A percentile compares a stretch with the other conserved stretches of the same genome.
Evolutionary conservation across 768 basidiomycete genomes (phyloP).

Genomic region (Coprinellus micaceus): DNA sequence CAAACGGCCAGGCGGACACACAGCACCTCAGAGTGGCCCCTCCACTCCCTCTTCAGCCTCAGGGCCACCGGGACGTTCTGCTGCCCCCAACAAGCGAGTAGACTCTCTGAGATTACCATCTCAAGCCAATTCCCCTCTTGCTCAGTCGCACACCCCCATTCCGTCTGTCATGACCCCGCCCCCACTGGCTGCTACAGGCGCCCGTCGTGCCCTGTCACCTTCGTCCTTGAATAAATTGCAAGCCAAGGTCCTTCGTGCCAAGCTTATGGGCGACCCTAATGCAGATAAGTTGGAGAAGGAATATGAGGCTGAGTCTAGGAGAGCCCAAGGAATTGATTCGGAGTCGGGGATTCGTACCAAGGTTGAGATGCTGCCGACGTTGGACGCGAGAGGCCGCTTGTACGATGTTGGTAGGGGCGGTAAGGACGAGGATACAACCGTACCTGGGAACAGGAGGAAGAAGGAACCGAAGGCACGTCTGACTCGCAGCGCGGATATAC

Average conservation of each 20-base stretch:
- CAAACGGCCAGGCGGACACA: constrained; percentile 67
- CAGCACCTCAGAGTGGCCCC: constrained; percentile 42
- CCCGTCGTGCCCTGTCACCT: constrained; percentile 53
- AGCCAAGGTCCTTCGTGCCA: constrained; percentile 88
- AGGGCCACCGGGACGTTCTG: constrained; percentile 30
- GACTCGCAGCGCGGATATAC: background rate
- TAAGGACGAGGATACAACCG: constrained; percentile 42
- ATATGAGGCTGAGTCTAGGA: constrained; percentile 70
- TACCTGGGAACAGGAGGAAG: constrained; percentile 74
- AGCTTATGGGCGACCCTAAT: constrained; percentile 76
- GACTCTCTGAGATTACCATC: constrained; percentile 63
- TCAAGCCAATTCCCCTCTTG: constrained; percentile 54
- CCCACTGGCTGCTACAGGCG: constrained; percentile 26
- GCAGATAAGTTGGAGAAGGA: constrained; percentile 77
- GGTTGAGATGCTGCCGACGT: constrained; percentile 83
- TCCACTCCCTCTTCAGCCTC: constrained; percentile 56
- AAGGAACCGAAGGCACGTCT: constrained; percentile 66
- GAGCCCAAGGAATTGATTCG: constrained; percentile 40
- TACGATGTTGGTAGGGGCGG: constrained; percentile 89
- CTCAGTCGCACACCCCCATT: constrained; percentile 75
- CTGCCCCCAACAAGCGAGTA: constrained; percentile 47
- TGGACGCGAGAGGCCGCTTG: constrained; percentile 78
- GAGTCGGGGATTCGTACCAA: constrained; percentile 47
- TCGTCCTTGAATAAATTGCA: constrained; percentile 89
- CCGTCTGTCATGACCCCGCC: constrained; percentile 87